These are phyloP conservation scores for Uronychia setigera DNA, from an alignment of 73 alveolate species.

Conservation along the genomic window DNA sequence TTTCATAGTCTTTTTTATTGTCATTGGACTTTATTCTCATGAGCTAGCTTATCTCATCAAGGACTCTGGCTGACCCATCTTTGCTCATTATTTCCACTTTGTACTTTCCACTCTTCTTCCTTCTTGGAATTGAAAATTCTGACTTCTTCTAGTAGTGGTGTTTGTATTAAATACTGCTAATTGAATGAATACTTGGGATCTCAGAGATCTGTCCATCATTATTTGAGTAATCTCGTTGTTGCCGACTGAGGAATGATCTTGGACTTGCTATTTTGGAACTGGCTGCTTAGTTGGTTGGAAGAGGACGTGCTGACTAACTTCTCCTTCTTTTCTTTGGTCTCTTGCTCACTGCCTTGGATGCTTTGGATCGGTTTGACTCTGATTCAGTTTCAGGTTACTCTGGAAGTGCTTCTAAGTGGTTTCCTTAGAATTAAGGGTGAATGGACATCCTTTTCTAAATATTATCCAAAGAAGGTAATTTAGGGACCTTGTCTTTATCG, in stretches of 20 bases:
- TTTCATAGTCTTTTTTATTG: background rate
- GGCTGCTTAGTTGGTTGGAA: background rate
- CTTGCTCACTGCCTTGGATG: background rate
- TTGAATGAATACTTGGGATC: background rate
- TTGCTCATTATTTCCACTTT: too few relatives aligned
- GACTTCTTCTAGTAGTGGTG: too few relatives aligned
- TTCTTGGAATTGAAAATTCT: too few relatives aligned
- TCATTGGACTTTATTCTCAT: background rate
- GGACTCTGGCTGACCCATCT: background rate
- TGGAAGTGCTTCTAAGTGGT: background rate
- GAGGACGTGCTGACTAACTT: background rate
- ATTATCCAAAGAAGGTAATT: background rate
- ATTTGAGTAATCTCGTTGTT: background rate
- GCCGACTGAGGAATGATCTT: background rate
- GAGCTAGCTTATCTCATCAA: background rate
- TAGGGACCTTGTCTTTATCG: background rate
- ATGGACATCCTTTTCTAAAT: background rate
- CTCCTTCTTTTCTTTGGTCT: background rate
- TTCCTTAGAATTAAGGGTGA: background rate
- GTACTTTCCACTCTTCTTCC: too few relatives aligned
- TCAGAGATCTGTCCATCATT: background rate
- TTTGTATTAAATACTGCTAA: too few relatives aligned
- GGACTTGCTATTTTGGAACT: background rate
- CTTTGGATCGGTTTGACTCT: background rate
- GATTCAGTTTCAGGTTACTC: background rate